Evolutionary conservation across 768 basidiomycete genomes (phyloP).

Genomic region (Amanita brunnescens): DNA sequence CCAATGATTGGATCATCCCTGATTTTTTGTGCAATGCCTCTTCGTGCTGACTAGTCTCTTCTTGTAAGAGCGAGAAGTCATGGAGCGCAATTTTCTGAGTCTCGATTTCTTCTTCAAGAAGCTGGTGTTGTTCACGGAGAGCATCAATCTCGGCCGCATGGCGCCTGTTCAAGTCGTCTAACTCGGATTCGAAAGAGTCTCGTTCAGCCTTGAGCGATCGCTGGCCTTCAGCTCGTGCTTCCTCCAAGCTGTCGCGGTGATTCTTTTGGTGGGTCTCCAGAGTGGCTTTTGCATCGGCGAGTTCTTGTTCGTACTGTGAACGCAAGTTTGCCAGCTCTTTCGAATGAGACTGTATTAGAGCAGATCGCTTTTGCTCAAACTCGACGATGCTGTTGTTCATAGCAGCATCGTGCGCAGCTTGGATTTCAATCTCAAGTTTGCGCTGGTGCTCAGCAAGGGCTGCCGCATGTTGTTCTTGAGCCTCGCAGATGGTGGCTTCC

Average conservation of each 20-base stretch:
- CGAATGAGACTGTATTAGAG: constrained; percentile 30
- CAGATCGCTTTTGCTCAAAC: constrained; percentile 19
- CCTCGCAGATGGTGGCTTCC: constrained; percentile 35
- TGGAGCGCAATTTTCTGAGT: constrained; percentile 44
- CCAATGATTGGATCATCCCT: constrained; percentile 33
- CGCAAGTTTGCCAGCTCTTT: constrained; percentile 31
- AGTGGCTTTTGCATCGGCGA: constrained; percentile 28
- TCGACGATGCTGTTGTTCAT: constrained; percentile 23
- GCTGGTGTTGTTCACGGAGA: constrained; percentile 39
- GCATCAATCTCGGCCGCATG: constrained; percentile 41
- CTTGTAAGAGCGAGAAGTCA: constrained; percentile 40
- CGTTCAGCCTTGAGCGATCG: constrained; percentile 35
- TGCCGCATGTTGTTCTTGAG: constrained; percentile 48
- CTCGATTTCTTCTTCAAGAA: constrained; percentile 51
- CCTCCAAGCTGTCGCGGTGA: constrained; percentile 31
- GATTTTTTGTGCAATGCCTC: constrained; percentile 43
- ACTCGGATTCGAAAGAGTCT: constrained; percentile 29
- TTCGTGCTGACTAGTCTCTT: constrained; percentile 37
- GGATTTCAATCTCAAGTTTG: constrained; percentile 48
- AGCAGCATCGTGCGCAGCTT: constrained; percentile 33
- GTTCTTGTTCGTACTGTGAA: constrained; percentile 28
- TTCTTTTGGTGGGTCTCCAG: constrained; percentile 29
- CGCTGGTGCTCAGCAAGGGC: constrained; percentile 47
- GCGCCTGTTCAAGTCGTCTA: constrained; percentile 42
- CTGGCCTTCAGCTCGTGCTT: constrained; percentile 9